A percentile compares a stretch with the other conserved stretches of the same genome.
Evolutionary conservation across 2,329 filamentous ascomycete genomes (phyloP).

Genomic region (Exophiala sp.): DNA sequence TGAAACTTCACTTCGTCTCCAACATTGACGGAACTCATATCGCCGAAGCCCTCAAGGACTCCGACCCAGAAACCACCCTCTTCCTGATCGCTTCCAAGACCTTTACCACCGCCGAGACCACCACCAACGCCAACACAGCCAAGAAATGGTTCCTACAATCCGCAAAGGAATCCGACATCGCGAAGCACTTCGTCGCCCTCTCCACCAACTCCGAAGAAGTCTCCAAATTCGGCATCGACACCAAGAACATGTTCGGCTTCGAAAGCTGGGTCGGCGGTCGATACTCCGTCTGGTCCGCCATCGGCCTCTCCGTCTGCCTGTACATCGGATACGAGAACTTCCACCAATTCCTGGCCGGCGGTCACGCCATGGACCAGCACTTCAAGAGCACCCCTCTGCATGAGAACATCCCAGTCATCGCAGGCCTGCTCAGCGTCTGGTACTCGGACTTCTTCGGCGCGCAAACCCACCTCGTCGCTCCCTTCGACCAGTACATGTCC

Average conservation of each 20-base stretch:
- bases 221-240: conserved; percentile 97
- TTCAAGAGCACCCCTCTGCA: conserved; percentile 87
- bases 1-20: conserved; percentile 96
- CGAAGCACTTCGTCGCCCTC: conserved; percentile 97
- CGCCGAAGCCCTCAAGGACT: conserved; percentile 81
- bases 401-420: conserved; percentile 91
- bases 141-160: conserved; percentile 93
- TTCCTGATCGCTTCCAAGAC: conserved; percentile 99
- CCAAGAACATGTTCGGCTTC: conserved; percentile 99
- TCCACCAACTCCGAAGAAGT: conserved; percentile 95
- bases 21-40: conserved; percentile 99
- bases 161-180: conserved; percentile 75
- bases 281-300: conserved; percentile 98
- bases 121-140: conserved; percentile 93
- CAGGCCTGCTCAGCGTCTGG: conserved; percentile 92
- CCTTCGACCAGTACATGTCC: conserved; percentile 98
- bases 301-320: conserved; percentile 87
- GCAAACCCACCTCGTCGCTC: conserved; percentile 94
- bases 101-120: conserved; percentile 97
- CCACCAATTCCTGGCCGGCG: conserved; percentile 89
- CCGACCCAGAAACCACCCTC: conserved; percentile 95
- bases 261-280: conserved; percentile 97
- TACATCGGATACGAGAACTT: conserved; percentile 99
- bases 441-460: conserved; percentile 99
- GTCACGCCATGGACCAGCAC: conserved; percentile 97